These are phyloP conservation scores for Hypomyces perniciosus DNA, from an alignment of 2,329 filamentous ascomycete genomes.

Conservation along the genomic window DNA sequence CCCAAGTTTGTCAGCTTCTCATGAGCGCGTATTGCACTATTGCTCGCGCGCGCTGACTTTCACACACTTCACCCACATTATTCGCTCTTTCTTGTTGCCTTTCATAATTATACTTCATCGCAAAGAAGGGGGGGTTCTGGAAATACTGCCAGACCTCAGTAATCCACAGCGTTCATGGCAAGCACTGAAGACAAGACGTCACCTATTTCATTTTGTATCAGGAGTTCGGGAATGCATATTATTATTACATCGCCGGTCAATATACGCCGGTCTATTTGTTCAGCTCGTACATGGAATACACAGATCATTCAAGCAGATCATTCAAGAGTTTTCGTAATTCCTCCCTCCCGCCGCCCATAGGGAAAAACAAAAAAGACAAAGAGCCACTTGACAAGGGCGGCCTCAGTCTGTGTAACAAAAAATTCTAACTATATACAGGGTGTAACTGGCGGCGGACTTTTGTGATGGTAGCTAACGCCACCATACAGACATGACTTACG, in stretches of 20 bases:
- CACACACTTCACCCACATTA: neutral
- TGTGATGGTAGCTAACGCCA: too few relatives aligned
- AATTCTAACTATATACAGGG: constrained; percentile 2
- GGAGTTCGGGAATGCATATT: constrained; percentile 7
- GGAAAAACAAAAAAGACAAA: neutral
- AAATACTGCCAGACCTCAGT: neutral
- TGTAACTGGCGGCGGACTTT: too few relatives aligned
- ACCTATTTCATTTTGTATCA: neutral
- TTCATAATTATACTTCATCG: neutral
- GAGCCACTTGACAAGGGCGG: neutral
- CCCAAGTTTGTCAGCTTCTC: constrained; percentile 92
- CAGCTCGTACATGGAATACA: constrained; percentile 2
- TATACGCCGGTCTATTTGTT: constrained; percentile 5
- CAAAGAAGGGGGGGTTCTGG: too few relatives aligned
- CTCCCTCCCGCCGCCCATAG: neutral
- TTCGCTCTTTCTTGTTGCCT: neutral
- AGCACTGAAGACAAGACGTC: neutral
- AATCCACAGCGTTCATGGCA: neutral
- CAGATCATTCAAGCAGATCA: constrained; percentile 7
- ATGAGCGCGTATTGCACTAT: constrained; percentile 16
- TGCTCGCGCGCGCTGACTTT: constrained; percentile 1
- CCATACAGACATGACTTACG: too few relatives aligned
- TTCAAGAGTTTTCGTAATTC: constrained; percentile 5
- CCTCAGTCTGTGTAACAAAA: neutral
- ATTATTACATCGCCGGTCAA: constrained; percentile 8